Evolutionary conservation across 768 basidiomycete species (phyloP), one percentile per base, ranked within the genome.

Genomic region (Cubamyces sp.): DNA sequence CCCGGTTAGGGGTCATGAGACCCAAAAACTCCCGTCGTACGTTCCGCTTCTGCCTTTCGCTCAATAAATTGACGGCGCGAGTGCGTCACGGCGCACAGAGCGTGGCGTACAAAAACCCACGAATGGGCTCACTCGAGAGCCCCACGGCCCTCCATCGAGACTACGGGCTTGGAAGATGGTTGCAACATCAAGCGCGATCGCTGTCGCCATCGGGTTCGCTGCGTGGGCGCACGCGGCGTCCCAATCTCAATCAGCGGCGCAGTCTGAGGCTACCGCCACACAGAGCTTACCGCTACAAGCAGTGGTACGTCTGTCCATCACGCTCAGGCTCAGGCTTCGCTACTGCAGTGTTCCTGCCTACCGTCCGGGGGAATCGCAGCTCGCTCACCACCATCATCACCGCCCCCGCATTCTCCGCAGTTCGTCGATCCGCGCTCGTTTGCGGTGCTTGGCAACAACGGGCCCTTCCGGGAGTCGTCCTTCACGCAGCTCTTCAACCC

Each of bases 401-500:
- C 54, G 19, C 14, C 55, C 15, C 45, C 30, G n/a, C 18, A 43
- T 23, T 46, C 21, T 40, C 12, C 57, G n/a, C 41, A 88, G 87
- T 74, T 82, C 50, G 69, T 86, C 41, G 75, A 84, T 60, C 83
- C 84, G 26, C 76, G 70, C 8, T 74, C 78, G 2, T 84, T 84
- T 62, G 79, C 81, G 18, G 86, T 86, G 11, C 68, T 87, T 8
- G 81, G 81, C 6, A 66, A 76, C 16, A 78, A 75, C 77, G 74
- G 78, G 58, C 26, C 70, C 4, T 74, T 74, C 61, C 76, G 79
- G 60, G 68, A 74, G 30, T 73, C 75, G 34, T 54, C 67, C 16
- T 62, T 64, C 43, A 61, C 60, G 12, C 68, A 77, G 14, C 77
- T 80, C 49, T 84, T 86, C 74, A 86, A 87, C 66, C 89, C 87